phyloP scores from a whole-genome alignment of 805 yeast genomes.

The Starmerella scarabaei region DNA sequence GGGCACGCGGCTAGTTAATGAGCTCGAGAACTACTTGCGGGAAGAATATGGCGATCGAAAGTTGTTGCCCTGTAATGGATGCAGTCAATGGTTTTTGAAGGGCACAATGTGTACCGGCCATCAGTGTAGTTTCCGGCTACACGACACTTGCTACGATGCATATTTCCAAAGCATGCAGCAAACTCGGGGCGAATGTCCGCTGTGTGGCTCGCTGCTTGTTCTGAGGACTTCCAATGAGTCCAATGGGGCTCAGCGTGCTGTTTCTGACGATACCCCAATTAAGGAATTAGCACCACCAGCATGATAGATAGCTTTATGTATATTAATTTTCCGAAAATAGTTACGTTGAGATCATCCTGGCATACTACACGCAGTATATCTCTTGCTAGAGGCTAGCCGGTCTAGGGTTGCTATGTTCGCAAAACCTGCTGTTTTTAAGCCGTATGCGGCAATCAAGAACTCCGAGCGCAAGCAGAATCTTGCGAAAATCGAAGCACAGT shows the following conservation, averaged over 20 bases:
- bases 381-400: too few species aligned
- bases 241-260: too few species aligned
- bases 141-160: background rate
- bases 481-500: constrained; percentile 32
- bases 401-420: constrained; percentile 18
- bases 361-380: too few species aligned
- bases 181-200: too few species aligned
- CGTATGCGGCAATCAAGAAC: constrained; percentile 65
- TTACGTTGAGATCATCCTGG: too few species aligned
- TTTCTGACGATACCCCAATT: too few species aligned
- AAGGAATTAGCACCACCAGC: too few species aligned
- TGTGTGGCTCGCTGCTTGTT: too few species aligned
- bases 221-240: too few species aligned
- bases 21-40: background rate
- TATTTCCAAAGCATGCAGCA: background rate
- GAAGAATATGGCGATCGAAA: background rate
- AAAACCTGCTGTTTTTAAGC: constrained; percentile 37
- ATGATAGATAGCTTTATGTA: too few species aligned
- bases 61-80: background rate
- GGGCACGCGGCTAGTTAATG: background rate
- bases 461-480: constrained; percentile 59
- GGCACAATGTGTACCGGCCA: background rate
- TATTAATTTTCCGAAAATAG: too few species aligned
- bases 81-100: background rate
- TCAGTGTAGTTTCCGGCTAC: background rate